Evolutionary conservation across 768 basidiomycete genomes (phyloP).

Genomic region (Lactarius akahatsu): DNA sequence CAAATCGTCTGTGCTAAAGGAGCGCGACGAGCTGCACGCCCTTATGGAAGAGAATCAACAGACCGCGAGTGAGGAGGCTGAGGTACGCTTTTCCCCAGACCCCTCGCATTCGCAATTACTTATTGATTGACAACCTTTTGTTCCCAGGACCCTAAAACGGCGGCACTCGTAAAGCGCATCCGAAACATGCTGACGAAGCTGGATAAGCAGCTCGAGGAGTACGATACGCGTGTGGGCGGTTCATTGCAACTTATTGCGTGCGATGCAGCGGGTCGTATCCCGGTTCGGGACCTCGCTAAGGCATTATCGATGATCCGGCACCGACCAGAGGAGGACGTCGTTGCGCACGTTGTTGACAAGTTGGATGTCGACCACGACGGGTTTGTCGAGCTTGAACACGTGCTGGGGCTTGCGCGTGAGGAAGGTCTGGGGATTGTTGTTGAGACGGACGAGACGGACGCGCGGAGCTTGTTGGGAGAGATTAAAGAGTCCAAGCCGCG

Average conservation of each 20-base stretch:
- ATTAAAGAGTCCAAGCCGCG: conserved; percentile 74
- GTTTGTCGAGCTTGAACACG: conserved; percentile 93
- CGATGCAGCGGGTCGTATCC: conserved; percentile 85
- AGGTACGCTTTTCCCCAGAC: conserved; percentile 48
- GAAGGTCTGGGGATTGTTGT: conserved; percentile 81
- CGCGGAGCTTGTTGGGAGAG: conserved; percentile 78
- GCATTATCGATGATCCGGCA: conserved; percentile 94
- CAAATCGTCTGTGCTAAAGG: conserved; percentile 92
- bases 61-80: conserved; percentile 53
- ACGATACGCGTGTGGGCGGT: conserved; percentile 83
- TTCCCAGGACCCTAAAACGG: conserved; percentile 68
- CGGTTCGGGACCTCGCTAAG: conserved; percentile 83
- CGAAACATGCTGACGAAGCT: conserved; percentile 95
- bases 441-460: conserved; percentile 81
- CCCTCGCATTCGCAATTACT: conserved; percentile 16
- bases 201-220: conserved; percentile 87
- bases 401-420: conserved; percentile 83
- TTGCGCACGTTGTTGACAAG: conserved; percentile 85
- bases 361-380: conserved; percentile 96
- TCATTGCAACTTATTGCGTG: conserved; percentile 85
- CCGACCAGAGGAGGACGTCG: conserved; percentile 85
- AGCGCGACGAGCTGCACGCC: conserved; percentile 84
- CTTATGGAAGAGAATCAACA: conserved; percentile 94
- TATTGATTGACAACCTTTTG: conserved; percentile 12
- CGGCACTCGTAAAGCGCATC: conserved; percentile 92